Conservation (phyloP, 768 basidiomycete species). For the Collybiopsis luxurians region DNA sequence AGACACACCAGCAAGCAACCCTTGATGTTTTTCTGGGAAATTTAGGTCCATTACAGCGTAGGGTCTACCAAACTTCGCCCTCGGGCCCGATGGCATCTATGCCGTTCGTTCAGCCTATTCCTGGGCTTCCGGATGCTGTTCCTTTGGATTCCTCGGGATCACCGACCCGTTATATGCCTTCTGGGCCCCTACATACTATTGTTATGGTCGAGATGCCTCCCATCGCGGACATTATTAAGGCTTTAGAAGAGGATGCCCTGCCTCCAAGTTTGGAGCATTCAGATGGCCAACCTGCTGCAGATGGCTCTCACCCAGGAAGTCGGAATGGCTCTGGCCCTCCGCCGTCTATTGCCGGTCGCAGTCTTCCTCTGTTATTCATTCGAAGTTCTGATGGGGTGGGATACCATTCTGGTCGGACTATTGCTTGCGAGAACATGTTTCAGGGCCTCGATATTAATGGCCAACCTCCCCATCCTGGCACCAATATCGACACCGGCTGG, state of each 20-base stretch:
- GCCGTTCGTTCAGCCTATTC: slow-evolving; percentile 49
- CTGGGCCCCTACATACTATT: slow-evolving; percentile 67
- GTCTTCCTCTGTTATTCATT: slow-evolving; percentile 78
- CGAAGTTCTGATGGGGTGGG: slow-evolving; percentile 82
- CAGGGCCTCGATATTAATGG: slow-evolving; percentile 62
- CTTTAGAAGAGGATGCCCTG: slow-evolving; percentile 69
- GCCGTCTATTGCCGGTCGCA: slow-evolving; percentile 62
- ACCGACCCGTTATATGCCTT: slow-evolving; percentile 49
- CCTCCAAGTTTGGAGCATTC: slow-evolving; percentile 37
- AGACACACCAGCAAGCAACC: slow-evolving; percentile 60
- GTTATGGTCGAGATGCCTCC: slow-evolving; percentile 86
- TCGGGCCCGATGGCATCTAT: slow-evolving; percentile 63
- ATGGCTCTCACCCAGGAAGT: slow-evolving; percentile 9
- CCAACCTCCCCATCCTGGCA: slow-evolving; percentile 43
- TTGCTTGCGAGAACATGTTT: slow-evolving; percentile 81
- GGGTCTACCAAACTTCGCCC: slow-evolving; percentile 71
- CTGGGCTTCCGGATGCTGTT: slow-evolving; percentile 32
- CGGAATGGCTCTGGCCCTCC: slow-evolving; percentile 28
- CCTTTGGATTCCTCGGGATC: slow-evolving; percentile 27
- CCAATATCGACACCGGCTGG: slow-evolving; percentile 62
- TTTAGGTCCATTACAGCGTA: slow-evolving; percentile 78
- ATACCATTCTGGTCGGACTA: slow-evolving; percentile 83
- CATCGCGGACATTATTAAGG: slow-evolving; percentile 70
- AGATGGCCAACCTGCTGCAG: slow-evolving; percentile 23
- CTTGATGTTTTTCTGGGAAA: slow-evolving; percentile 89